Evolutionary conservation across 805 yeast genomes (phyloP).

Genomic region (Monosporozyma solicola): DNA sequence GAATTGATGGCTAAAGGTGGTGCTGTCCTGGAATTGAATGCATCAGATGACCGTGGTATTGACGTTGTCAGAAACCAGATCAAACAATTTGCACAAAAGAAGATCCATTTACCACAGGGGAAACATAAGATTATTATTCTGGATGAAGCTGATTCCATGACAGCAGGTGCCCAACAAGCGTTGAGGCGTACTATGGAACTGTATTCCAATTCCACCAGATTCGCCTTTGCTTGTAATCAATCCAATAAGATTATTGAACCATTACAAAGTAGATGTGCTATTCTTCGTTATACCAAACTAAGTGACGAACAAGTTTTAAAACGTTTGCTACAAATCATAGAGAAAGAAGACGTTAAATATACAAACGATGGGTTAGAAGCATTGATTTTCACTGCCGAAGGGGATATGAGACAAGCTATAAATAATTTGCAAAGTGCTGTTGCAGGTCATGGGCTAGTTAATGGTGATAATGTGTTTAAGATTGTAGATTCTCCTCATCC

Average conservation of each 20-base stretch:
- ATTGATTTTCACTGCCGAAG: slow-evolving; percentile 88
- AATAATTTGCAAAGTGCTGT: slow-evolving; percentile 90
- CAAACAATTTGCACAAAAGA: slow-evolving; percentile 93
- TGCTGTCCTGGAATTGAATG: slow-evolving; percentile 89
- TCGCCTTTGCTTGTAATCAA: slow-evolving; percentile 98
- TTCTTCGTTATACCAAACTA: slow-evolving; percentile 71
- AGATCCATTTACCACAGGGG: slow-evolving; percentile 78
- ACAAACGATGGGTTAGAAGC: slow-evolving; percentile 91
- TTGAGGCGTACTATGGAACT: slow-evolving; percentile 91
- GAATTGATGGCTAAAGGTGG: slow-evolving; percentile 45
- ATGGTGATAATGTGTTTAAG: slow-evolving; percentile 84
- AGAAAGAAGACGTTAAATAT: slow-evolving; percentile 62
- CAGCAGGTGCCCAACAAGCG: slow-evolving; percentile 95
- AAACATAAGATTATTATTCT: slow-evolving; percentile 86
- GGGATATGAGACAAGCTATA: slow-evolving; percentile 97
- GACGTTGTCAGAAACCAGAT: slow-evolving; percentile 91
- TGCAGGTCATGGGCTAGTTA: slow-evolving; percentile 89
- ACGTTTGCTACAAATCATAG: slow-evolving; percentile 61
- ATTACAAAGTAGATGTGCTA: slow-evolving; percentile 91
- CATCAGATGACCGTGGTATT: slow-evolving; percentile 95
- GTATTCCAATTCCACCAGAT: slow-evolving; percentile 89
- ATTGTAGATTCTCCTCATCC: slow-evolving; percentile 98
- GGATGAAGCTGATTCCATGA: slow-evolving; percentile 96
- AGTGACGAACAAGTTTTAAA: slow-evolving; percentile 78
- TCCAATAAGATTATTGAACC: slow-evolving; percentile 94